Percentiles rank a stretch among this genome's conserved stretches.
phyloP scores from a whole-genome alignment of 2,329 filamentous ascomycete genomes.

The Pseudogymnoascus sp. region DNA sequence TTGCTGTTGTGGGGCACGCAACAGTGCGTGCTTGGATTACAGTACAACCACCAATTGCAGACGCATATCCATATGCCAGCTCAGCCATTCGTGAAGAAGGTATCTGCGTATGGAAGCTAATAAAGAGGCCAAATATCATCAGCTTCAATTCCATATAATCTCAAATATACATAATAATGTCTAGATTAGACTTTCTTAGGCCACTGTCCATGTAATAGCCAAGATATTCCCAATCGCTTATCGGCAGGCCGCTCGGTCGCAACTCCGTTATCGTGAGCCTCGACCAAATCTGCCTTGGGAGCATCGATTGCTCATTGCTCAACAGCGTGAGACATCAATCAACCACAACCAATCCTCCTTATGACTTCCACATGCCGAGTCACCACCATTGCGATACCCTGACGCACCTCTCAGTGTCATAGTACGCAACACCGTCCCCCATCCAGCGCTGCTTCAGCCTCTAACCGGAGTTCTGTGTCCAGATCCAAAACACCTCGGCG shows the following conservation, averaged over 20 bases:
- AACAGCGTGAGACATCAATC: conserved; percentile 2
- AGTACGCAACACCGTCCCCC: background rate
- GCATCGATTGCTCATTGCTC: background rate
- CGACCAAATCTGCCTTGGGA: conserved; percentile 1
- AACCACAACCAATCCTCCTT: conserved; percentile 1
- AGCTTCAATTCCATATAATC: background rate
- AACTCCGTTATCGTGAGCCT: background rate
- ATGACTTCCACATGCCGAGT: conserved; percentile 5
- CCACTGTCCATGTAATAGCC: background rate
- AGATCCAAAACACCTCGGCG: conserved; percentile 10
- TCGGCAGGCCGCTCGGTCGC: background rate
- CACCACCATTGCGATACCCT: background rate
- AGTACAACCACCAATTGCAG: background rate
- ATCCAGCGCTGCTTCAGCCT: conserved; percentile 17
- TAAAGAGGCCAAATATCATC: background rate
- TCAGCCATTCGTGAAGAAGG: background rate
- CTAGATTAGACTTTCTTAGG: background rate
- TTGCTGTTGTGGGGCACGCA: conserved; percentile 1
- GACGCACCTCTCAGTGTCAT: background rate
- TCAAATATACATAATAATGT: background rate
- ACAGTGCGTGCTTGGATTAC: background rate
- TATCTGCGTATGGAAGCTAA: background rate
- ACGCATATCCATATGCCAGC: background rate
- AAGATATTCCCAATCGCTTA: background rate
- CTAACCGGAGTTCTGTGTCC: conserved; percentile 6